These are phyloP conservation scores for Trypanosoma boissoni DNA, from an alignment of 208 protist genomes.

Conservation along the genomic window DNA sequence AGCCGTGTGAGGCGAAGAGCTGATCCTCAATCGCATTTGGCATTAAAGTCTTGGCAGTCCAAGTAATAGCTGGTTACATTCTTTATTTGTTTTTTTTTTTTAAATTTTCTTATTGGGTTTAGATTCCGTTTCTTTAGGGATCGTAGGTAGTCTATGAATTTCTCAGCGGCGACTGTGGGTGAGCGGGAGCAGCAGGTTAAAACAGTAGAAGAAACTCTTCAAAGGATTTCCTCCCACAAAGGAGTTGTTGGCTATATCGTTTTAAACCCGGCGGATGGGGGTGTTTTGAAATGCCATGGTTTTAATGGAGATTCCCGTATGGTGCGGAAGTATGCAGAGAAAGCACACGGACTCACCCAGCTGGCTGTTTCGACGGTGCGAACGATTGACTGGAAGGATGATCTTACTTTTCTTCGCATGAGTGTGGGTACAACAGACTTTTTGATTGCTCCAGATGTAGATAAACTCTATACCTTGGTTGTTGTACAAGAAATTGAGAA, in stretches of 20 bases:
- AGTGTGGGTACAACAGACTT: constrained; percentile 65
- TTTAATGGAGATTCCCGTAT: constrained; percentile 49
- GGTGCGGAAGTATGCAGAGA: constrained; percentile 55
- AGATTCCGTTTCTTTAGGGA: too few species aligned
- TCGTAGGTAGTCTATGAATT: constrained; percentile 11
- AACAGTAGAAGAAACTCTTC: constrained; percentile 63
- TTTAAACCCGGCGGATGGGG: constrained; percentile 54
- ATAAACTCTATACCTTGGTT: constrained; percentile 77
- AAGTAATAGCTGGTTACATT: constrained; percentile 27
- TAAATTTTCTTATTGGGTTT: constrained; percentile 10
- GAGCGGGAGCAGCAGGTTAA: constrained; percentile 63
- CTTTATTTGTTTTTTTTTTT: constrained; percentile 1
- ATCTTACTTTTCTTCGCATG: constrained; percentile 80
- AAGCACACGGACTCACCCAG: constrained; percentile 61
- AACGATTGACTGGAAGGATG: constrained; percentile 73
- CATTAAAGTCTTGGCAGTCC: not conserved
- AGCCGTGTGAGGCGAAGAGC: too few species aligned
- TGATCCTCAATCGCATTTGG: too few species aligned
- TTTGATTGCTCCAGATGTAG: constrained; percentile 70
- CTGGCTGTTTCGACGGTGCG: constrained; percentile 69
- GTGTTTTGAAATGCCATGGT: constrained; percentile 53
- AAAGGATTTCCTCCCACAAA: constrained; percentile 65
- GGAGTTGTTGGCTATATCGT: constrained; percentile 83
- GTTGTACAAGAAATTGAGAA: constrained; percentile 61
- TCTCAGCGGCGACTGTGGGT: constrained; percentile 26